phyloP scores from a whole-genome alignment of 2,329 filamentous ascomycete genomes.

The Colletotrichum truncatum region DNA sequence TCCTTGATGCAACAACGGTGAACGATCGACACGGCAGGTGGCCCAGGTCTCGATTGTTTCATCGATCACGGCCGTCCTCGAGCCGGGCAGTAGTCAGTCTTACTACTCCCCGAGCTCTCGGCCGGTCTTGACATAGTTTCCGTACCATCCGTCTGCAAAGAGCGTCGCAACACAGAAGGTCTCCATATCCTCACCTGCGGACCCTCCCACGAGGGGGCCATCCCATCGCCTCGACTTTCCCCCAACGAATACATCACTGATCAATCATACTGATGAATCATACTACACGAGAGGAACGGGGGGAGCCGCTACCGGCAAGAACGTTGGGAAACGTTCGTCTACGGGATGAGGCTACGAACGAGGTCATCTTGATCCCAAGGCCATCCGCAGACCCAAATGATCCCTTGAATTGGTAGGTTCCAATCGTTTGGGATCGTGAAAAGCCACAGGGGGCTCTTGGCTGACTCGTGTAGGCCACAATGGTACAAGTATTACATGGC shows the following conservation, averaged over 20 bases:
- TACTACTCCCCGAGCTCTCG: neutral
- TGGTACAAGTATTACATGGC: constrained; percentile 61
- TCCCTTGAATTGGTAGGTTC: constrained; percentile 58
- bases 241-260: neutral
- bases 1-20: constrained; percentile 12
- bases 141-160: constrained; percentile 2
- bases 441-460: neutral
- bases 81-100: constrained; percentile 10
- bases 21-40: constrained; percentile 18
- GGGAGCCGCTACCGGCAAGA: constrained; percentile 25
- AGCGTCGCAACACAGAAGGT: neutral
- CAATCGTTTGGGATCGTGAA: neutral
- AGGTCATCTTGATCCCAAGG: constrained; percentile 57
- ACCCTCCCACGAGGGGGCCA: neutral
- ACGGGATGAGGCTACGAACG: constrained; percentile 50
- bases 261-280: neutral
- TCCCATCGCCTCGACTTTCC: neutral
- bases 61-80: constrained; percentile 1
- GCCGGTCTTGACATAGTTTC: neutral
- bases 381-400: constrained; percentile 59
- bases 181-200: neutral
- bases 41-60: constrained; percentile 10
- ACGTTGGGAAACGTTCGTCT: constrained; percentile 53
- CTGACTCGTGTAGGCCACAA: constrained; percentile 44
- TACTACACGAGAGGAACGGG: neutral